phyloP scores from a whole-genome alignment of 1,284 basidiomycete species.

The Leccinum fuscescens region DNA sequence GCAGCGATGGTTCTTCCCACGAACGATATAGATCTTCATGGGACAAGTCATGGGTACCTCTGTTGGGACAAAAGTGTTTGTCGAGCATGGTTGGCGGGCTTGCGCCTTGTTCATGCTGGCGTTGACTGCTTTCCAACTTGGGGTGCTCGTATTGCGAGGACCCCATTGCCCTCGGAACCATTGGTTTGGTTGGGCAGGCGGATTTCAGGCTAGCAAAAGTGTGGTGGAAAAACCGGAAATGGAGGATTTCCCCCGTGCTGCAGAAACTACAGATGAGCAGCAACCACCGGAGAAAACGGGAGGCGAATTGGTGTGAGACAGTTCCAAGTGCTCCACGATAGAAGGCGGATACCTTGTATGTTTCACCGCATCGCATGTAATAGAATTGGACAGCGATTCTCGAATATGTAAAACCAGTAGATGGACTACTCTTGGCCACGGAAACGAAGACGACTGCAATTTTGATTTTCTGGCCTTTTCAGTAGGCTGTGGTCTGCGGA shows the following conservation, averaged over 20 bases:
- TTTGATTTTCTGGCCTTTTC: neutral
- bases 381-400: neutral
- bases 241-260: neutral
- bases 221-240: conserved; percentile 17
- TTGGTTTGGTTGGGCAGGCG: conserved; percentile 60
- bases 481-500: neutral
- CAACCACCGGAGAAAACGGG: conserved; percentile 9
- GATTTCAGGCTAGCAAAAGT: conserved; percentile 38
- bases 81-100: conserved; percentile 59
- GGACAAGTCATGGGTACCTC: conserved; percentile 68
- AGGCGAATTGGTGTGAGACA: neutral
- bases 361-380: neutral
- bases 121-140: conserved; percentile 45
- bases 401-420: conserved; percentile 1
- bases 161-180: conserved; percentile 51
- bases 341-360: neutral
- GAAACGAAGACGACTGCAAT: neutral
- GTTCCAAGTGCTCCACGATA: conserved; percentile 4
- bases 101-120: conserved; percentile 52
- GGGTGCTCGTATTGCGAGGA: conserved; percentile 48
- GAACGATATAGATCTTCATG: conserved; percentile 43
- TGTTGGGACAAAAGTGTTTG: conserved; percentile 59
- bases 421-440: neutral
- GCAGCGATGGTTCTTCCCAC: neutral
- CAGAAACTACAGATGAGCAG: neutral